phyloP scores from a whole-genome alignment of 495 filamentous ascomycete species.

The Xylaria palmicola region DNA sequence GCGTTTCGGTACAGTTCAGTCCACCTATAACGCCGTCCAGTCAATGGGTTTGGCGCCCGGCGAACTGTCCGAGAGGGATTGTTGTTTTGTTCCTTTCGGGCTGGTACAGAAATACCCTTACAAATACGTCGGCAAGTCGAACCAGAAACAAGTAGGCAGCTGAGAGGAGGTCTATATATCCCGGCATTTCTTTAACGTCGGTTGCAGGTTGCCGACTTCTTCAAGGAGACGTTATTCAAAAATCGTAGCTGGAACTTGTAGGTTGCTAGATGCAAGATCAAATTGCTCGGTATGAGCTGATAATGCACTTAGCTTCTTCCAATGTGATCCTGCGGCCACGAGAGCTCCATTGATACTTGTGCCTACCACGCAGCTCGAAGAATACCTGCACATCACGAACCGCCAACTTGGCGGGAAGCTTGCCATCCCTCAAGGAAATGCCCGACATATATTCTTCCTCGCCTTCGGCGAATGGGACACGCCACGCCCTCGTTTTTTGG shows the following conservation, averaged over 20 bases:
- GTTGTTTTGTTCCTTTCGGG: constrained; percentile 58
- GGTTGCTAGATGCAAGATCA: constrained; percentile 41
- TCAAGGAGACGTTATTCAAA: constrained; percentile 55
- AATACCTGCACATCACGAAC: constrained; percentile 61
- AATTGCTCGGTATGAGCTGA: not conserved
- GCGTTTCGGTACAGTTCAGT: too few relatives aligned
- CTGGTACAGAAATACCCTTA: constrained; percentile 61
- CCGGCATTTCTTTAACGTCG: not conserved
- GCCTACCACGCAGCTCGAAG: constrained; percentile 59
- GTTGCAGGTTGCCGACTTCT: constrained; percentile 52
- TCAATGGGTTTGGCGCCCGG: constrained; percentile 27
- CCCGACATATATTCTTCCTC: constrained; percentile 51
- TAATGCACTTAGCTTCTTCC: constrained; percentile 55
- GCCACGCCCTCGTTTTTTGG: constrained; percentile 64
- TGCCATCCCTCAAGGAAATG: constrained; percentile 47
- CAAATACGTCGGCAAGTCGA: constrained; percentile 50
- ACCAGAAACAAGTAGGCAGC: constrained; percentile 42
- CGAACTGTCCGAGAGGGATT: constrained; percentile 20
- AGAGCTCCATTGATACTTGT: constrained; percentile 61
- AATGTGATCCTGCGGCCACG: constrained; percentile 51
- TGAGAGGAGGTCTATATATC: not conserved
- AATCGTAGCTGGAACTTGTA: constrained; percentile 70
- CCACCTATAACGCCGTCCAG: not conserved
- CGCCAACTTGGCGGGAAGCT: constrained; percentile 44
- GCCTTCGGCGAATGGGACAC: constrained; percentile 56